These are phyloP conservation scores for Echinosophora koreensis DNA, from an alignment of 306 rosid genomes.

Conservation along the genomic window DNA sequence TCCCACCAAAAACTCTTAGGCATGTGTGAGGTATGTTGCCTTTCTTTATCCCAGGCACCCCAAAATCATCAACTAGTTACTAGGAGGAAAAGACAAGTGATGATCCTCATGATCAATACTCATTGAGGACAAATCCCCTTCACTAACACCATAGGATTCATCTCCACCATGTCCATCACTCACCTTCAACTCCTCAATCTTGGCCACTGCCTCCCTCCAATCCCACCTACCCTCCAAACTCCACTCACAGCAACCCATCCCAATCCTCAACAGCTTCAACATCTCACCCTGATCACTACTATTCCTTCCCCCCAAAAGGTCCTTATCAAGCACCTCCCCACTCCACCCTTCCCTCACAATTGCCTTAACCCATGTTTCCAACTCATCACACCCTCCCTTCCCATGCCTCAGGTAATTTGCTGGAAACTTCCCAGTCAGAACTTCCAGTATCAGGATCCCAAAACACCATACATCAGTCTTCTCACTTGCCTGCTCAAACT, in stretches of 20 bases:
- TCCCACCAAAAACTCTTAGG: neutral
- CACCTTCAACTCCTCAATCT: slow-evolving; percentile 71
- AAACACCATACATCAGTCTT: slow-evolving; percentile 80
- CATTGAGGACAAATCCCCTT: slow-evolving; percentile 53
- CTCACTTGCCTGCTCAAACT: slow-evolving; percentile 38
- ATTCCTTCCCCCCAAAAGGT: slow-evolving; percentile 50
- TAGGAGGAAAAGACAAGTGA: slow-evolving; percentile 44
- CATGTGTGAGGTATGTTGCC: no score
- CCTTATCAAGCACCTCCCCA: slow-evolving; percentile 71
- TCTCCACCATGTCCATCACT: slow-evolving; percentile 47
- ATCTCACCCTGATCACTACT: slow-evolving; percentile 61
- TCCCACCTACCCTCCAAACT: slow-evolving; percentile 60
- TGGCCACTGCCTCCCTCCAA: slow-evolving; percentile 67
- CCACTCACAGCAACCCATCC: slow-evolving; percentile 73
- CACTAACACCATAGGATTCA: slow-evolving; percentile 48
- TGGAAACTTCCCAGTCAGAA: slow-evolving; percentile 75
- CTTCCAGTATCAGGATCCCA: slow-evolving; percentile 74
- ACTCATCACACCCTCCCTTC: slow-evolving; percentile 57
- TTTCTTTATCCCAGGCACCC: neutral
- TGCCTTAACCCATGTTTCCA: slow-evolving; percentile 73
- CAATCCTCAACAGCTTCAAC: slow-evolving; percentile 76
- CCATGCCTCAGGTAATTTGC: slow-evolving; percentile 66
- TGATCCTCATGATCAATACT: slow-evolving; percentile 46
- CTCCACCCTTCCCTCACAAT: slow-evolving; percentile 82
- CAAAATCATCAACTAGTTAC: slow-evolving; percentile 17